Base-by-base conservation (phyloP, 768 basidiomycete genomes). In the Nevesoporus exiguus region DNA sequence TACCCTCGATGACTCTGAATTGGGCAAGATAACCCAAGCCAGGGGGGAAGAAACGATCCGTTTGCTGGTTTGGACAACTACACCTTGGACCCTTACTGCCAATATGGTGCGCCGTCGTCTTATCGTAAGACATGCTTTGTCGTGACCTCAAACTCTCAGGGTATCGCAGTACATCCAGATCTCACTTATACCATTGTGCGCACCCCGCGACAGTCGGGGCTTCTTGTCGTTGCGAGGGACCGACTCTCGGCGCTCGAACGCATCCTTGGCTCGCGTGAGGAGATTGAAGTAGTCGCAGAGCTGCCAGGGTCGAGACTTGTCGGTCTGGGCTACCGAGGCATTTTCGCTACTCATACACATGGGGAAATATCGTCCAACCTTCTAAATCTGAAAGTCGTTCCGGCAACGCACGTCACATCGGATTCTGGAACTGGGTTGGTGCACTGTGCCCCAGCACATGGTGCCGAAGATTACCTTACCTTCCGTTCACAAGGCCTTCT, bases 381-480 rank as follows among this genome's bases (percentile, higher is more conserved):
- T 53, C 36, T 48, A 14, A 25, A 34, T 17, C 70, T 78, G n/a
- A 67, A 70, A 36, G 69, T 97, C 43, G 79, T 96, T 36, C 66
- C 81, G 2, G 85, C 91, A 1, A 70, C 77, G 0, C 88, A 96
- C 65, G 96, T 98, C 15, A 92, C 87, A 1, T 71, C 88, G 0
- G 81, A 85, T 17, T 88, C 93, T n/a, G 96, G 96, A 7, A 97
- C 95, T 2, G 95, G 96, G 31, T 80, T 98, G 13, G 96, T 99
- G 1, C 96, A 98, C 64, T 91, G 88, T 59, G 95, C 96, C 0
- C 95, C 96, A 13, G 94, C 92, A 1, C 96, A 98, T 63, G 96
- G 95, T 17, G 79, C 81, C 10, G 96, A 99, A 62, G 96, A 99
- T 69, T 99, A 96, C 65, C 78, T 80, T 29, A 78, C 83, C 7